phyloP scores from a whole-genome alignment of 148 eudicot species.

The Limonium bicolor region DNA sequence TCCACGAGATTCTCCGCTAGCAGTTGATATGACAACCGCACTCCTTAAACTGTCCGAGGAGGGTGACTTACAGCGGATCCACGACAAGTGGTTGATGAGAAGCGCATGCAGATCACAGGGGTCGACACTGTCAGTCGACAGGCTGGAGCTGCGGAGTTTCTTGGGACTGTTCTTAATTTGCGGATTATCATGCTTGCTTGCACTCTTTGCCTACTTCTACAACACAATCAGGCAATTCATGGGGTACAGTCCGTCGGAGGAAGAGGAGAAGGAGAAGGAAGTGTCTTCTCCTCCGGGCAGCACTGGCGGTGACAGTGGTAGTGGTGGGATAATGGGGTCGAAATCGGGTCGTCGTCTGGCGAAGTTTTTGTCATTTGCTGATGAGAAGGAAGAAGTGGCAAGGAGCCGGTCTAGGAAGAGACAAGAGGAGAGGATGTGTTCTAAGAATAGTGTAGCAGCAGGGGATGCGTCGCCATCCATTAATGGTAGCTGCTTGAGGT shows the following conservation, averaged over 20 bases:
- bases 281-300: background rate
- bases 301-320: too few relatives aligned
- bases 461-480: background rate
- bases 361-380: background rate
- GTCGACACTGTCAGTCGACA: conserved; percentile 22
- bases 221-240: conserved; percentile 5
- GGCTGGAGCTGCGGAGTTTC: conserved; percentile 45
- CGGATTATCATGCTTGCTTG: conserved; percentile 11
- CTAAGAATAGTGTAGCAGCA: background rate
- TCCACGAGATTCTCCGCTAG: conserved; percentile 42
- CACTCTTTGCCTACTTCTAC: conserved; percentile 7
- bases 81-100: conserved; percentile 45
- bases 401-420: background rate
- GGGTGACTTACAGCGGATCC: conserved; percentile 50
- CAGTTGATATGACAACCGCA: conserved; percentile 49
- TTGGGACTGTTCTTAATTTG: conserved; percentile 55
- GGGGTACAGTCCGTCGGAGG: background rate
- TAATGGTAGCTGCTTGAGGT: too few relatives aligned
- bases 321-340: too few relatives aligned
- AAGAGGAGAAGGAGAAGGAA: background rate
- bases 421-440: background rate
- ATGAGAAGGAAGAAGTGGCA: conserved; percentile 5
- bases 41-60: conserved; percentile 36
- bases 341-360: too few relatives aligned
- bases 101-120: conserved; percentile 39